Base-by-base conservation (phyloP, 192 early-diverging fungal genomes). In the Linnemannia zychae region DNA sequence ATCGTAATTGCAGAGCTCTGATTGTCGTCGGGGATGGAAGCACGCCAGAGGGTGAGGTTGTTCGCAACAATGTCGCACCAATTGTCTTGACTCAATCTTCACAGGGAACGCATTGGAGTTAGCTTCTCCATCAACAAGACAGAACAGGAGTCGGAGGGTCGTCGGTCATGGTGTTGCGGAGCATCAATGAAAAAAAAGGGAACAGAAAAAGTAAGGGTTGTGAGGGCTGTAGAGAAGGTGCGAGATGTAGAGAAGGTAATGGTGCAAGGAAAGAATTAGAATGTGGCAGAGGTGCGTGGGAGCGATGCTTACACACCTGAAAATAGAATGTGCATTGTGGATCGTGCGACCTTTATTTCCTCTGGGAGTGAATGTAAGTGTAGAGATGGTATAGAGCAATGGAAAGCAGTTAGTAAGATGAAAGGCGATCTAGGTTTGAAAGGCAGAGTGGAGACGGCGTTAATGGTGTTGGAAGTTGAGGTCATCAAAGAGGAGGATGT, bases 311-410 rank as follows among this genome's bases (percentile, higher is more conserved):
- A n/a, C n/a, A n/a, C n/a, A n/a, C n/a, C n/a, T n/a, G n/a, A n/a
- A n/a, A n/a, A n/a, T n/a, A n/a, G n/a, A n/a, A n/a, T n/a, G n/a
- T n/a, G n/a, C n/a, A n/a, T n/a, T n/a, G n/a, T n/a, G n/a, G n/a
- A 15, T 78, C 18, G 67, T 78, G 78, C 40, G 82, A 76, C 67
- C 67, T 75, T 22, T 63, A 68, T 65, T 76, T 72, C 11, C 82
- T 72, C 22, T 47, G 76, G 4, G 71, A 71, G 36, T 84, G 76
- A 1, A 78, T 46, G 71, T 84, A 75, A 67, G 78, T 84, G 15
- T 84, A 72, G n/a, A 74, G 76, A 28, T 78, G 31, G 46, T 44
- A 76, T 1, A 68, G 66, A 12, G 65, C 82, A 16, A 69, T 65
- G 47, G 78, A 71, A 67, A 84, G 40, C 17, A 84, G 72, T 7